Base-by-base conservation (phyloP, 345 rosid genomes). In the Salix purpurea region DNA sequence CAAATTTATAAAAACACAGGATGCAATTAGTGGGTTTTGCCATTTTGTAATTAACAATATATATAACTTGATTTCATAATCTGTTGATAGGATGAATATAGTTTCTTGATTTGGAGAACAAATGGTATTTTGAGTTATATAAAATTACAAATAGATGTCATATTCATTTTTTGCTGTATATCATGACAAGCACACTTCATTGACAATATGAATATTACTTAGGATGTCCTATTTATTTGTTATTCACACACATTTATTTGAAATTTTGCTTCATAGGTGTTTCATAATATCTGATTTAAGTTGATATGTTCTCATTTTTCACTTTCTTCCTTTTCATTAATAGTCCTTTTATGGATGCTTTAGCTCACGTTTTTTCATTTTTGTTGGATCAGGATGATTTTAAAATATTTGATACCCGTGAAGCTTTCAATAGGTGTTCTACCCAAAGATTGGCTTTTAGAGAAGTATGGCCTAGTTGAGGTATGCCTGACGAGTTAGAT, bases 361-460 rank as follows among this genome's bases (percentile, higher is more conserved):
- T 40, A 4, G 34, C 70, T 82, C 50, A 77, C 36, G 71, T 69
- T 48, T 73, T 70, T 24, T 42, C 65, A 18, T 48, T 65, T 78
- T 71, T 37, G 24, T 74, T 82, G 64, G 44, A 65, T 69, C 85
- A 96, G 98, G 93, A 96, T 93, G 99, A 92, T 96, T 82, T 82
- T 96, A 60, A 96, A 93, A 81, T 96, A 93, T 80, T 84, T 96
- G 82, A 89, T 96, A 85, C 98, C 98, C 3, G 99, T 96, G 75
- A 96, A 92, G 89, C 94, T 96, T 79, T 96, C 97, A 7, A 67
- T 94, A 67, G 98, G 99, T 81, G 86, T 90, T 71, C 80, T 96
- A 80, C 99, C 97, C 7, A 81, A 72, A 39, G 83, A 89, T 67
- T 78, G 84, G 86, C 91, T 93, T 74, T 85, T 96, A 64, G 84